These are phyloP conservation scores for Saitozyma sp. DNA, from an alignment of 768 basidiomycete genomes.

Conservation along the genomic window DNA sequence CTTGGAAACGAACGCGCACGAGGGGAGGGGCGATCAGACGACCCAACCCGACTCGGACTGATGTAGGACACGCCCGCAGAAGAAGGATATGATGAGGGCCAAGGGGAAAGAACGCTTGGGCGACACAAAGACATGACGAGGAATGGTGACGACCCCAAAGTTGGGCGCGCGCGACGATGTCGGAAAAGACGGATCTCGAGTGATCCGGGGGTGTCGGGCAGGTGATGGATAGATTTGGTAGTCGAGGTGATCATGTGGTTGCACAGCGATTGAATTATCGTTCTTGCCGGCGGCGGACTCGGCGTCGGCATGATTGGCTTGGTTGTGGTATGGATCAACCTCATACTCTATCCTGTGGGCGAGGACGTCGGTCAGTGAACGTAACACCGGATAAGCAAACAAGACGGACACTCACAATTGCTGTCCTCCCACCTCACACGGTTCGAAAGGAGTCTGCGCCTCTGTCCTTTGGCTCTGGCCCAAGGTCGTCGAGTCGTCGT, in stretches of 20 bases:
- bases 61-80: neutral
- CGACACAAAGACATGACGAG: neutral
- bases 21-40: neutral
- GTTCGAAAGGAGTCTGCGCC: too few relatives aligned
- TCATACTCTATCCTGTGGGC: neutral
- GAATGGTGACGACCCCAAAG: neutral
- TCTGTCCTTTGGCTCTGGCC: too few relatives aligned
- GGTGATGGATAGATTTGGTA: constrained; percentile 1
- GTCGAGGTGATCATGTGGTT: constrained; percentile 1
- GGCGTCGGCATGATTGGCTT: neutral
- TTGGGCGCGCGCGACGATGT: neutral
- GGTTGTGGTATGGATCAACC: neutral
- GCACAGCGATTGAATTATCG: constrained; percentile 1
- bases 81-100: neutral
- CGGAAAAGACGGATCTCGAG: neutral
- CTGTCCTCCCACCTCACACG: too few relatives aligned
- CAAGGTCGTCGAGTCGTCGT: too few relatives aligned
- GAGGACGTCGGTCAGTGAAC: neutral
- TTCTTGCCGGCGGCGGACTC: neutral
- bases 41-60: neutral
- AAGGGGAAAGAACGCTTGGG: neutral
- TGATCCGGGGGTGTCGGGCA: constrained; percentile 2
- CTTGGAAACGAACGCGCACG: neutral
- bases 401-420: neutral
- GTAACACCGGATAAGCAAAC: constrained; percentile 3